phyloP scores from a whole-genome alignment of 75 land plant genomes.

The Azolla pinnata region DNA sequence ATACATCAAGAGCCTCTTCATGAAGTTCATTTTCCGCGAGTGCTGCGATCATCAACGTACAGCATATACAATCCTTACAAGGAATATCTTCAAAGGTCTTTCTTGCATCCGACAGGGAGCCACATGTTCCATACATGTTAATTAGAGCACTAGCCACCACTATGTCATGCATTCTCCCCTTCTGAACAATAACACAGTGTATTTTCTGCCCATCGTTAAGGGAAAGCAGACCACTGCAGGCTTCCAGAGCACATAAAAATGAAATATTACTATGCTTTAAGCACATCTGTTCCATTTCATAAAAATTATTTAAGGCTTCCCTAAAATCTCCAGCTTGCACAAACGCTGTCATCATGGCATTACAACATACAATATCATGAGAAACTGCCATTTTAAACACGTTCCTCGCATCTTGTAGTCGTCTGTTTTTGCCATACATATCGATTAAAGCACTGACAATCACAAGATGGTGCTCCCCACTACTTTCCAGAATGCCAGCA shows the following conservation, averaged over 20 bases:
- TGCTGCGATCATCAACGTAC: not conserved
- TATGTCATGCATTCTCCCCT: not conserved
- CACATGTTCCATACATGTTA: not conserved
- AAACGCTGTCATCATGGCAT: not conserved
- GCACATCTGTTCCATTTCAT: not conserved
- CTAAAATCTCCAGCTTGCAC: not conserved
- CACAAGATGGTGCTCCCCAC: not conserved
- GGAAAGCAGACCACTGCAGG: not conserved
- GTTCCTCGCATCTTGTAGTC: not conserved
- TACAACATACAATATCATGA: not conserved
- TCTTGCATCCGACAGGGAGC: not conserved
- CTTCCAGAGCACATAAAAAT: not conserved
- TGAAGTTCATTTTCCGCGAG: not conserved
- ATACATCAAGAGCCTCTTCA: not conserved
- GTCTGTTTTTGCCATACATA: not conserved
- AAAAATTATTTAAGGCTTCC: not conserved
- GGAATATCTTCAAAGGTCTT: not conserved
- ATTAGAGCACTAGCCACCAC: not conserved
- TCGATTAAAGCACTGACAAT: not conserved
- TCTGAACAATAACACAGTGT: not conserved
- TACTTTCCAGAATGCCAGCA: not conserved
- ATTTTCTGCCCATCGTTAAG: not conserved
- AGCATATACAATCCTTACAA: not conserved
- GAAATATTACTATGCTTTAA: not conserved
- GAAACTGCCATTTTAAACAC: not conserved